Conservation (phyloP, 331 rosid species). For the Quercus tomentella region DNA sequence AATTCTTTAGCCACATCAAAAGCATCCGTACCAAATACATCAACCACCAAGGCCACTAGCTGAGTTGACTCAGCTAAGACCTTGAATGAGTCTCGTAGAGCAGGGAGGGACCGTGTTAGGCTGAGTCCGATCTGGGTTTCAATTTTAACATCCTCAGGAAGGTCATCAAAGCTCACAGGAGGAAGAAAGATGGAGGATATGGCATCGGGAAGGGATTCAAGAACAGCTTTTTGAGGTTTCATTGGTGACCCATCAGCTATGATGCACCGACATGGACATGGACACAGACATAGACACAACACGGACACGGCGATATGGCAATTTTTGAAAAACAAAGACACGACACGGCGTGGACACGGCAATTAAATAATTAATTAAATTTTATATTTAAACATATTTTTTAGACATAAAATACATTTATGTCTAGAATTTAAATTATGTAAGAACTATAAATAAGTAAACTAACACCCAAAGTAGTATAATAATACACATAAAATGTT, state of each 20-base stretch:
- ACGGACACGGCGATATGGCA: too few relatives aligned
- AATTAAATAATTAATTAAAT: too few relatives aligned
- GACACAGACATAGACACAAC: too few relatives aligned
- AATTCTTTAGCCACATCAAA: constrained; percentile 35
- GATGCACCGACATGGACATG: too few relatives aligned
- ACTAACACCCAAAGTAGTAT: too few relatives aligned
- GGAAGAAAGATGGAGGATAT: constrained; percentile 29
- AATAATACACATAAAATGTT: too few relatives aligned
- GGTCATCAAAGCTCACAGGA: constrained; percentile 18
- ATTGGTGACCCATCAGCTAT: constrained; percentile 8
- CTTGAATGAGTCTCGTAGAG: constrained; percentile 11
- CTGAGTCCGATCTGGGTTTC: constrained; percentile 22
- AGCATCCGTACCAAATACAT: constrained; percentile 28
- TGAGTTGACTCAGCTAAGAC: neutral
- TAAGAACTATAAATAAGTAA: too few relatives aligned
- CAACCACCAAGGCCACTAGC: constrained; percentile 27
- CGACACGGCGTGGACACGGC: too few relatives aligned
- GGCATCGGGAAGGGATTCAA: constrained; percentile 14
- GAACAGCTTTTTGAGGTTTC: constrained; percentile 3
- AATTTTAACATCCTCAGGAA: neutral
- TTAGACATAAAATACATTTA: too few relatives aligned
- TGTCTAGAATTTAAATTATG: too few relatives aligned
- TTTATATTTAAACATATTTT: too few relatives aligned
- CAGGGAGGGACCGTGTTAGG: constrained; percentile 25
- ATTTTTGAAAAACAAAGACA: too few relatives aligned